Evolutionary conservation across 2,329 filamentous ascomycete genomes (phyloP), one percentile per base, ranked within the genome.

Genomic region (Claviceps pazoutovae): DNA sequence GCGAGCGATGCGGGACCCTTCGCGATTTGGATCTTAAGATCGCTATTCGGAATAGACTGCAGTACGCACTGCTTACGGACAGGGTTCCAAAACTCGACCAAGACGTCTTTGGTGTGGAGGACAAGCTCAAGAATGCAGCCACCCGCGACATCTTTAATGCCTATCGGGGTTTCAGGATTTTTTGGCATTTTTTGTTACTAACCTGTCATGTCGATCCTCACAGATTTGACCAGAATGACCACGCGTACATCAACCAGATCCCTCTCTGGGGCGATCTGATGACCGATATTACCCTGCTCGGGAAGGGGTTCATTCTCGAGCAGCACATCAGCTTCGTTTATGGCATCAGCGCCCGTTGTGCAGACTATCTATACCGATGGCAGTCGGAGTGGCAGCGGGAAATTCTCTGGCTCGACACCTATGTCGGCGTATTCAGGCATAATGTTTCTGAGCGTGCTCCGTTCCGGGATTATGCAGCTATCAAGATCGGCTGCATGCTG

Each of bases 391-490:
- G 56, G 57, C 23, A 45, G 5, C 36, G 49, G n/a, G 58, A 59
- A 47, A 21, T 52, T 5, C 11, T 30, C 4, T 56, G 54, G 37
- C 49, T 61, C 16, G 56, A 60, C 44, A 50, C 55, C 41, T 61
- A 53, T 34, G 57, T 51, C 13, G 59, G 58, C 1, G n/a, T 54
- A 9, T 19, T 17, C 56, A 54, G 17, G 46, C 51, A 4, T 16
- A n/a, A 1, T 49, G 14, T 5, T 23, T 16, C 26, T 0, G 37
- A 46, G 3, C 49, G 54, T 17, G 54, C 54, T 50, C 17, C 49
- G 5, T 16, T 2, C 16, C 34, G 44, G 17, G 44, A n/a, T 46
- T 0, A 5, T 3, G 6, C 13, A 13, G 37, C 44, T 6, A 4
- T 17, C 4, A n/a, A 34, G 4, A 11, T 37, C 8, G 44, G 50